A percentile compares a stretch with the other conserved stretches of the same genome.
Evolutionary conservation across 768 basidiomycete genomes (phyloP).

Genomic region (Russula brevipes): DNA sequence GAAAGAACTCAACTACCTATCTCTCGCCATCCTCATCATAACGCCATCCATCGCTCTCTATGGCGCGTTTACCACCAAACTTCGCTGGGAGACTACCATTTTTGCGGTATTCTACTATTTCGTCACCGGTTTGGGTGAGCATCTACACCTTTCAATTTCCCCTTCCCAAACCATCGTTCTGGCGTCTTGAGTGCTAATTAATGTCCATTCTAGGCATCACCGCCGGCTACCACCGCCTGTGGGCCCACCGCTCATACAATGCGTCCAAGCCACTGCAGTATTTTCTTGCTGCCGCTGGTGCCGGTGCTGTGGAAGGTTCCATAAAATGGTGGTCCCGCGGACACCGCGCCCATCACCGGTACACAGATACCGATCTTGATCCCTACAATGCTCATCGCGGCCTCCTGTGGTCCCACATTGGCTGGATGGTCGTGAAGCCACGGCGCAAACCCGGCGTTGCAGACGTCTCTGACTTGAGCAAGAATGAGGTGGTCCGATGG

Average conservation of each 20-base stretch:
- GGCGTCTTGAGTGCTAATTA: neutral
- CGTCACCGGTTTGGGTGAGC: conserved; percentile 75
- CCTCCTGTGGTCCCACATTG: conserved; percentile 79
- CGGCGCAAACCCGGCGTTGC: conserved; percentile 85
- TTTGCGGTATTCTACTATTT: conserved; percentile 67
- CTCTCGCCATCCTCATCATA: conserved; percentile 62
- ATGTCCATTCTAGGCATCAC: conserved; percentile 55
- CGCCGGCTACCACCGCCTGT: conserved; percentile 93
- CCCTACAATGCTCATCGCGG: conserved; percentile 93
- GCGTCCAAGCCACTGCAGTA: conserved; percentile 84
- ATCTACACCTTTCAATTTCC: conserved; percentile 27
- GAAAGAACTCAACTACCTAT: conserved; percentile 73
- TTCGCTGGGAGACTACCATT: conserved; percentile 70
- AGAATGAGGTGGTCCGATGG: conserved; percentile 78
- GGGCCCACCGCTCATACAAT: conserved; percentile 96
- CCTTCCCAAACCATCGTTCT: neutral
- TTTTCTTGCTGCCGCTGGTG: conserved; percentile 74
- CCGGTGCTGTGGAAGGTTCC: conserved; percentile 92
- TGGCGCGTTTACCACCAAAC: conserved; percentile 61
- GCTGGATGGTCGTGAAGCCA: conserved; percentile 93
- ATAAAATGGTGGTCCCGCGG: conserved; percentile 99
- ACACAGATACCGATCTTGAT: conserved; percentile 95
- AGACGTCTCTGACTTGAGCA: conserved; percentile 80
- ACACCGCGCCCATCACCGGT: conserved; percentile 95
- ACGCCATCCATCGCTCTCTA: conserved; percentile 69